Evolutionary conservation across 805 yeast genomes (phyloP).

Genomic region (Citeromyces matritensis): DNA sequence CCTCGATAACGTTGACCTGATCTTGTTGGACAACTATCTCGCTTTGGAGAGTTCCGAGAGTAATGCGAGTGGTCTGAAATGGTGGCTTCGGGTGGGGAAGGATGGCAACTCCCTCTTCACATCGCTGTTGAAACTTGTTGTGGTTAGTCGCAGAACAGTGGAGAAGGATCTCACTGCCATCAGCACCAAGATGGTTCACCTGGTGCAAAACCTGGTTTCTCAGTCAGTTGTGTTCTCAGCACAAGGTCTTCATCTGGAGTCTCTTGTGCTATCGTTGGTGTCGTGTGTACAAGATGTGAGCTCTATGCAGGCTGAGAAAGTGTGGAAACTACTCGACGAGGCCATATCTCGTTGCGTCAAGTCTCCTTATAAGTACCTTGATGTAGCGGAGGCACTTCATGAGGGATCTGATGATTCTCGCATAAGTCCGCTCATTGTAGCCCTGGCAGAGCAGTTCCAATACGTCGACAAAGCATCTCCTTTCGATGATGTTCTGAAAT

Average conservation of each 20-base stretch:
- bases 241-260: not conserved
- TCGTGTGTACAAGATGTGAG: too few species aligned
- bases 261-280: constrained; percentile 1
- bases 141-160: too few species aligned
- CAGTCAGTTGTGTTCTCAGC: constrained; percentile 1
- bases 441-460: constrained; percentile 56
- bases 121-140: constrained; percentile 1
- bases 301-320: constrained; percentile 7
- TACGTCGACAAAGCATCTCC: constrained; percentile 23
- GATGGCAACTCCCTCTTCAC: not conserved
- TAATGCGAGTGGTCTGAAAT: not conserved
- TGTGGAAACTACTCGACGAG: constrained; percentile 66
- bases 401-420: constrained; percentile 10
- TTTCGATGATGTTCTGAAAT: constrained; percentile 9
- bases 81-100: constrained; percentile 1
- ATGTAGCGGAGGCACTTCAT: constrained; percentile 19
- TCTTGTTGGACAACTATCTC: not conserved
- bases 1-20: too few species aligned
- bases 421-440: constrained; percentile 43
- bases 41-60: not conserved
- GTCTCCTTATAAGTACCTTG: constrained; percentile 79
- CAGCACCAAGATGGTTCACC: not conserved
- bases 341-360: constrained; percentile 53
- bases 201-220: not conserved
- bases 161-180: not conserved